Evolutionary conservation across 495 filamentous ascomycete species (phyloP).

Genomic region (Penicillium angulare): DNA sequence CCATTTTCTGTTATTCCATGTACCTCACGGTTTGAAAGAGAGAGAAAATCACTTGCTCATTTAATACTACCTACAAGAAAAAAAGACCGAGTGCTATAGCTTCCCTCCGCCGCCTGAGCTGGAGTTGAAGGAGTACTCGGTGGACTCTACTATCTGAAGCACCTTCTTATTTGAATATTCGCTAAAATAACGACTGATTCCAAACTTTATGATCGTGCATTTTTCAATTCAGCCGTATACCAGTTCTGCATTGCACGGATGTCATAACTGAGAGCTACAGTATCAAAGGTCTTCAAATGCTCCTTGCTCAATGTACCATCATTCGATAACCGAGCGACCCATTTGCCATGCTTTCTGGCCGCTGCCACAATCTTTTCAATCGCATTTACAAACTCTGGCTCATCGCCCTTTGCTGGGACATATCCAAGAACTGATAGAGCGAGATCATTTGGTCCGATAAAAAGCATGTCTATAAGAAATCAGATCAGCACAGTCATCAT

Average conservation of each 20-base stretch:
- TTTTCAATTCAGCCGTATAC: conserved; percentile 33
- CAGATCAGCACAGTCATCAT: conserved; percentile 1
- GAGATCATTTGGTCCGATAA: conserved; percentile 66
- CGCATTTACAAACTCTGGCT: conserved; percentile 31
- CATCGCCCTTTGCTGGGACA: conserved; percentile 25
- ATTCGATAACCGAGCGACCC: conserved; percentile 32
- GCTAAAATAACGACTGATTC: too few relatives aligned
- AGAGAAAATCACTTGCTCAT: too few relatives aligned
- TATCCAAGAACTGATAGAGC: conserved; percentile 25
- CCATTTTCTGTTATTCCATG: too few relatives aligned
- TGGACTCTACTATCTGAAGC: too few relatives aligned
- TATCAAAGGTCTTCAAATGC: conserved; percentile 28
- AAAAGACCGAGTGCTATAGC: too few relatives aligned
- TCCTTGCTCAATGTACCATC: conserved; percentile 27
- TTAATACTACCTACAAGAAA: too few relatives aligned
- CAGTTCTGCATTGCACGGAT: conserved; percentile 38
- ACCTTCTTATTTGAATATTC: too few relatives aligned
- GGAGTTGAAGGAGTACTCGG: too few relatives aligned
- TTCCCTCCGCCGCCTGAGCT: too few relatives aligned
- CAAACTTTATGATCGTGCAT: conserved; percentile 19
- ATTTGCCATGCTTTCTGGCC: conserved; percentile 32
- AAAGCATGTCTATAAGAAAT: conserved; percentile 38
- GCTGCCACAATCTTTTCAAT: conserved; percentile 32
- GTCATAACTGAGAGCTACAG: conserved; percentile 34
- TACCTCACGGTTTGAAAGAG: too few relatives aligned